Conservation (phyloP, 495 filamentous ascomycete species). For the Elasticomyces elasticus region DNA sequence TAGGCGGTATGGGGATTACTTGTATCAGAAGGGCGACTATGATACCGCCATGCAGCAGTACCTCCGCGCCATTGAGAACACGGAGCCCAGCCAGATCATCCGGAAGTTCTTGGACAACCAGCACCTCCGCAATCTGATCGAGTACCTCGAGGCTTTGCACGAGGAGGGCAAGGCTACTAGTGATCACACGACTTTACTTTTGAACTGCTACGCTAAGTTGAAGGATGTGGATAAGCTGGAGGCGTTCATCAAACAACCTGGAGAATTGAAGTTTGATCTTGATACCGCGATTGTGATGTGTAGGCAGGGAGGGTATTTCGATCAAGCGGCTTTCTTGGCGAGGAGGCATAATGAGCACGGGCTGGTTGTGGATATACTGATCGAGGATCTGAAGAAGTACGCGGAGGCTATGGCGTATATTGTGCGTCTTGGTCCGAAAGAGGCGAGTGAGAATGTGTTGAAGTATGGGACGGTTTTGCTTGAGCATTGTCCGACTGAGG, state of each 20-base stretch:
- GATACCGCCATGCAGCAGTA: constrained; percentile 98
- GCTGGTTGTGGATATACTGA: constrained; percentile 85
- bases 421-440: constrained; percentile 64
- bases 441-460: constrained; percentile 86
- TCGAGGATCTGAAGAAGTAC: constrained; percentile 88
- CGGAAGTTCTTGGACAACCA: constrained; percentile 94
- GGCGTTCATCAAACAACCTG: constrained; percentile 89
- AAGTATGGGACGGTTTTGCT: constrained; percentile 87
- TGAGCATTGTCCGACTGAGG: constrained; percentile 66
- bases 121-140: constrained; percentile 91
- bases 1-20: constrained; percentile 84
- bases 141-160: constrained; percentile 93
- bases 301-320: constrained; percentile 92
- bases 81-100: constrained; percentile 89
- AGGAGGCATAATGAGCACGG: constrained; percentile 91
- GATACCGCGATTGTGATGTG: constrained; percentile 98
- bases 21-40: constrained; percentile 92
- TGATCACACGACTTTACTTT: constrained; percentile 88
- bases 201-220: constrained; percentile 96
- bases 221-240: constrained; percentile 94
- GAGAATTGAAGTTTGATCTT: constrained; percentile 90
- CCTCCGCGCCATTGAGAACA: constrained; percentile 88
- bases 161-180: constrained; percentile 86
- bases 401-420: constrained; percentile 83
- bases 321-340: constrained; percentile 91